Percentiles rank a stretch among this genome's conserved stretches.
Evolutionary conservation across 257 asterid species (phyloP).

Genomic region (Buddleja alternifolia): DNA sequence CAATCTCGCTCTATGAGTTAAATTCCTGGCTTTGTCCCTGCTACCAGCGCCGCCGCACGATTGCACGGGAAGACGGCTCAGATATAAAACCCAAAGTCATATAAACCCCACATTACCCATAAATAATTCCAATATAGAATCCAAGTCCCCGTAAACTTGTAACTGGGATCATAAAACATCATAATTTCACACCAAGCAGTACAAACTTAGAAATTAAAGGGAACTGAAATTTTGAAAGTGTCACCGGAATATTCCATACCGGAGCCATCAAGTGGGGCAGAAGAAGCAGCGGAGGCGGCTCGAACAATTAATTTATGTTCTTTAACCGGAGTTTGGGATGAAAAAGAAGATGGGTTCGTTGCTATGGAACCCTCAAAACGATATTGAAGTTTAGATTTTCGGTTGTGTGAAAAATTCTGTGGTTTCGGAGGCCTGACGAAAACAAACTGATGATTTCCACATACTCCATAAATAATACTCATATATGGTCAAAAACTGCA

Average conservation of each 20-base stretch:
- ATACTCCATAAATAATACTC: slow-evolving; percentile 35
- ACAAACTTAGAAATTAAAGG: too few relatives aligned
- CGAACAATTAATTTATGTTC: slow-evolving; percentile 26
- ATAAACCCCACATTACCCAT: too few relatives aligned
- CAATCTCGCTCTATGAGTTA: too few relatives aligned
- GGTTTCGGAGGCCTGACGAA: slow-evolving; percentile 26
- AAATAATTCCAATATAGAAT: too few relatives aligned
- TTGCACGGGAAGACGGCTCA: too few relatives aligned
- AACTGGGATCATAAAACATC: too few relatives aligned
- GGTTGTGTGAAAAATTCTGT: slow-evolving; percentile 26
- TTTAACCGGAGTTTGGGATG: slow-evolving; percentile 19
- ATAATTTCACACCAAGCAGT: too few relatives aligned
- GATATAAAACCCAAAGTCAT: too few relatives aligned
- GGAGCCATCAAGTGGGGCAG: slow-evolving; percentile 51
- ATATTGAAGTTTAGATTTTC: slow-evolving; percentile 5
- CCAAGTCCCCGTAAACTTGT: too few relatives aligned
- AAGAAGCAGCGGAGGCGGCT: slow-evolving; percentile 56
- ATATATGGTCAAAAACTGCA: too few relatives aligned
- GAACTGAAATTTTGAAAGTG: background rate
- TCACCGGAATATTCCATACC: slow-evolving; percentile 60
- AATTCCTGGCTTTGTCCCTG: too few relatives aligned
- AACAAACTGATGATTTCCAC: slow-evolving; percentile 34
- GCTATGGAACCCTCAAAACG: slow-evolving; percentile 3
- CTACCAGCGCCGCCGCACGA: too few relatives aligned
- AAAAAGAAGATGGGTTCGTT: slow-evolving; percentile 18